Evolutionary conservation across 768 basidiomycete genomes (phyloP).

Genomic region (Amanita pseudoporphyria): DNA sequence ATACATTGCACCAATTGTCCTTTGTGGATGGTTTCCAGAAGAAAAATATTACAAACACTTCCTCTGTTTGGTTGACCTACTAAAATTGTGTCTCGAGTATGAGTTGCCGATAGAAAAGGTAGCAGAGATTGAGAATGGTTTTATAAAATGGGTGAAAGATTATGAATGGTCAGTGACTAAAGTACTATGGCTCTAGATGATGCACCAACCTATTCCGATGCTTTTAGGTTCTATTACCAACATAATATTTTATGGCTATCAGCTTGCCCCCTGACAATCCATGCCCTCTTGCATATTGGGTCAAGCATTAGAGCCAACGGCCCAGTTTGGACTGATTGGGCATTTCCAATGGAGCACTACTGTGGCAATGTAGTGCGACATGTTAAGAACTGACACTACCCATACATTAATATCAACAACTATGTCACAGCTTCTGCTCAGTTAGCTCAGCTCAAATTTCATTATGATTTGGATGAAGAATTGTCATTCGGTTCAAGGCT

Average conservation of each 20-base stretch:
- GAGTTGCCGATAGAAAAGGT: no score
- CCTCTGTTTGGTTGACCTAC: constrained; percentile 19
- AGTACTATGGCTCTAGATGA: neutral
- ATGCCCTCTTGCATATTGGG: constrained; percentile 29
- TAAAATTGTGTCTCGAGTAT: constrained; percentile 23
- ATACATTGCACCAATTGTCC: constrained; percentile 23
- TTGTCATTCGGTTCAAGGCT: no score
- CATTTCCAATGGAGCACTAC: no score
- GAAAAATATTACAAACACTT: no score
- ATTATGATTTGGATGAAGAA: no score
- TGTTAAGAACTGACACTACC: no score
- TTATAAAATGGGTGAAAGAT: constrained; percentile 18
- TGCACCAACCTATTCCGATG: neutral
- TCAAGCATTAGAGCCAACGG: no score
- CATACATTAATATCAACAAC: no score
- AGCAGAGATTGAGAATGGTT: constrained; percentile 14
- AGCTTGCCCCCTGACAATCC: constrained; percentile 23
- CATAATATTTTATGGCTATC: constrained; percentile 14
- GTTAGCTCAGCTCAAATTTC: no score
- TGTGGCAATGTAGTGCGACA: no score
- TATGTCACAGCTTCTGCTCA: no score
- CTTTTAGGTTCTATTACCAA: constrained; percentile 23
- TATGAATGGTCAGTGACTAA: constrained; percentile 20
- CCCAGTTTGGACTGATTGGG: no score
- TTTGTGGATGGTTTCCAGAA: constrained; percentile 17